A percentile compares a stretch with the other conserved stretches of the same genome.
Evolutionary conservation across 169 alveolate species (phyloP).

Genomic region (Babesia ovata): DNA sequence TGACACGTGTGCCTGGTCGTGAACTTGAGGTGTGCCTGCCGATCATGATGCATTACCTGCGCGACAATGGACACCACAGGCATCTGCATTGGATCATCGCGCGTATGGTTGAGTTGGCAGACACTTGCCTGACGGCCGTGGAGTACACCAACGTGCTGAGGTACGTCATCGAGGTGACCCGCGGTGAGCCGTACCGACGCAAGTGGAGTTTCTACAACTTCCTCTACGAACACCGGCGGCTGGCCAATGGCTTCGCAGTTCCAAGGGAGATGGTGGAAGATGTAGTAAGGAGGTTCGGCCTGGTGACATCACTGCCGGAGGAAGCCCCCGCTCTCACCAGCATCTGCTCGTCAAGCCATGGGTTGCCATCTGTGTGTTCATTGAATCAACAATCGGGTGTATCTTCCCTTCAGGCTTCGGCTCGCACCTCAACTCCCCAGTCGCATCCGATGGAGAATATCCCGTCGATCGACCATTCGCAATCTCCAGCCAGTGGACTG

Average conservation of each 20-base stretch:
- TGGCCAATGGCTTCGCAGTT: neutral
- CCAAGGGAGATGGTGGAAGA: neutral
- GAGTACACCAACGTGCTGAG: conserved; percentile 8
- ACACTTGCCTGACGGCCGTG: neutral
- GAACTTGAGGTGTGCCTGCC: conserved; percentile 13
- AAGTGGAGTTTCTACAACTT: conserved; percentile 33
- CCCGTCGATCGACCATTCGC: too few relatives aligned
- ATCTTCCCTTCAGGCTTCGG: too few relatives aligned
- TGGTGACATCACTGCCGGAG: conserved; percentile 5
- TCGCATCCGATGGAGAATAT: too few relatives aligned
- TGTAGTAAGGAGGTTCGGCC: neutral
- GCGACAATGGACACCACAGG: conserved; percentile 7
- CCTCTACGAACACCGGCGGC: conserved; percentile 5
- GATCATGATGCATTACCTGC: conserved; percentile 17
- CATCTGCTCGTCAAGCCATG: too few relatives aligned
- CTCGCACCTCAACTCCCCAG: too few relatives aligned
- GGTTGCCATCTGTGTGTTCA: too few relatives aligned
- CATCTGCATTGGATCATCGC: neutral
- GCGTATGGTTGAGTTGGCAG: conserved; percentile 1
- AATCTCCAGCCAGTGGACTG: too few relatives aligned
- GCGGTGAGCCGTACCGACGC: conserved; percentile 9
- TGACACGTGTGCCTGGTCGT: neutral
- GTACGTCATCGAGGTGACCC: conserved; percentile 17
- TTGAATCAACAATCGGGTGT: too few relatives aligned
- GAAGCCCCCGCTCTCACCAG: neutral